These are phyloP conservation scores for Epichloe typhina DNA, from an alignment of 2,329 filamentous ascomycete species.

Conservation along the genomic window DNA sequence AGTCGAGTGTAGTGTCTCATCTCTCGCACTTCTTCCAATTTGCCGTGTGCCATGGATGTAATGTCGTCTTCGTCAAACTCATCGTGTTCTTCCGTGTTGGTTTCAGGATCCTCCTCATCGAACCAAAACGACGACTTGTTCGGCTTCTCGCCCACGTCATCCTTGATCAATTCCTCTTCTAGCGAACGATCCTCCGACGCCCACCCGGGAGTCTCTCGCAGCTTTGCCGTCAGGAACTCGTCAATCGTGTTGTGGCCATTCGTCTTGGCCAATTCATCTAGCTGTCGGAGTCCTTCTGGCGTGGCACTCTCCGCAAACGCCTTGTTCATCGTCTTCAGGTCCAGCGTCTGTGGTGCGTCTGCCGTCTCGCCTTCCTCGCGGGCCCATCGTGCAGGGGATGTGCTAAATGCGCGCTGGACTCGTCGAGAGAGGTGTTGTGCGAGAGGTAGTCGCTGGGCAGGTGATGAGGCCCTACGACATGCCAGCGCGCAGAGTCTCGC, in stretches of 20 bases:
- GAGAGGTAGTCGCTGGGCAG: constrained; percentile 12
- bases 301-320: constrained; percentile 17
- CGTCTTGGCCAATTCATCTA: constrained; percentile 23
- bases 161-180: constrained; percentile 17
- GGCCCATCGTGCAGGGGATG: constrained; percentile 15
- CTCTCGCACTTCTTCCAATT: constrained; percentile 80
- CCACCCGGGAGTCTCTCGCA: constrained; percentile 18
- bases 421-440: constrained; percentile 14
- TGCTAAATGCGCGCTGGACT: constrained; percentile 18
- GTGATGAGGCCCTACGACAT: constrained; percentile 18
- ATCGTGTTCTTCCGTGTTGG: constrained; percentile 38
- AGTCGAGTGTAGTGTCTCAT: constrained; percentile 77
- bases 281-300: constrained; percentile 18
- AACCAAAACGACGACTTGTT: constrained; percentile 33
- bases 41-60: constrained; percentile 66
- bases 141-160: constrained; percentile 19
- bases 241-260: constrained; percentile 22
- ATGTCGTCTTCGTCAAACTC: constrained; percentile 75
- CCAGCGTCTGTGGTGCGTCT: constrained; percentile 11
- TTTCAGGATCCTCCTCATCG: constrained; percentile 34
- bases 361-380: constrained; percentile 12
- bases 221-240: constrained; percentile 15
- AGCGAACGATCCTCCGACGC: constrained; percentile 19
- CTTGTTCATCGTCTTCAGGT: constrained; percentile 19
- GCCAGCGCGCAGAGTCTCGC: constrained; percentile 22